Conservation (phyloP, 257 asterid species). For the Jaltomata sinuosa region DNA sequence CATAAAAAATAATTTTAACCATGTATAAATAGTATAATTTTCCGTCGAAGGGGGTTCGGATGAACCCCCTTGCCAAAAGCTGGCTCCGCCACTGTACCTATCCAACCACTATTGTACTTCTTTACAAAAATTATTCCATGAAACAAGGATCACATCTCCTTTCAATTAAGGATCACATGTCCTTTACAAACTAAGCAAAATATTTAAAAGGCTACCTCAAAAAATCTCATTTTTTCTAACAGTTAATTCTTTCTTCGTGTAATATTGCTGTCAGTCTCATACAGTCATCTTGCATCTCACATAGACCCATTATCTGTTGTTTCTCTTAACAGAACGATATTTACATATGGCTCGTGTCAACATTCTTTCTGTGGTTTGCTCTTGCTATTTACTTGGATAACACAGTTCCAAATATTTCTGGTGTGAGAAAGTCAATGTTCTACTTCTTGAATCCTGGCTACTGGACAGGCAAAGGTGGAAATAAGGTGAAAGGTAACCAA, state of each 20-base stretch:
- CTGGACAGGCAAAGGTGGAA: conserved; percentile 96
- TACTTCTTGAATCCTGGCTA: conserved; percentile 77
- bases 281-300: not conserved
- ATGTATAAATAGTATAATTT: too few relatives aligned
- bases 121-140: not conserved
- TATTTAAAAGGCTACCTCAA: not conserved
- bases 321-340: conserved; percentile 54
- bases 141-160: not conserved
- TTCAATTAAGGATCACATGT: not conserved
- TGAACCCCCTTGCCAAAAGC: too few relatives aligned
- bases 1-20: too few relatives aligned
- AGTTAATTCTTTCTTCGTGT: not conserved
- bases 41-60: too few relatives aligned
- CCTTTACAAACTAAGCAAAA: not conserved
- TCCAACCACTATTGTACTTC: not conserved
- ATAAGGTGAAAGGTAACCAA: conserved; percentile 56
- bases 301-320: not conserved
- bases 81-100: too few relatives aligned
- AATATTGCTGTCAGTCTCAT: not conserved
- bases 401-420: conserved; percentile 67
- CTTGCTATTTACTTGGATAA: conserved; percentile 90
- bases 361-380: conserved; percentile 64
- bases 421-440: conserved; percentile 69
- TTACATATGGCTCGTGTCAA: conserved; percentile 57
- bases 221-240: not conserved